phyloP scores from a whole-genome alignment of 2,329 filamentous ascomycete genomes.

The Stachybotrys elegans region DNA sequence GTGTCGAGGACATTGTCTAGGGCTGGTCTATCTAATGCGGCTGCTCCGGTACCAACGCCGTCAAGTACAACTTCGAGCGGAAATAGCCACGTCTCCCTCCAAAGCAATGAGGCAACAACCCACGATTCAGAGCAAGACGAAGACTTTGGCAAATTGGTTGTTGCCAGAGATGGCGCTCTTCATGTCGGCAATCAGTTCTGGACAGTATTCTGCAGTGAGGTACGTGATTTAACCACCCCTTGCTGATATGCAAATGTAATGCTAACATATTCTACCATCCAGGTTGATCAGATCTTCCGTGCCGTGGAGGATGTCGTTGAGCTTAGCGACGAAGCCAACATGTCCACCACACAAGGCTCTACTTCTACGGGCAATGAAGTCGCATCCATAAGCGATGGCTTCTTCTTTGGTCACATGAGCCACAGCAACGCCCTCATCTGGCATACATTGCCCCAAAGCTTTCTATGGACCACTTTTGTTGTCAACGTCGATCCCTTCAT shows the following conservation, averaged over 20 bases:
- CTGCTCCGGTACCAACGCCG: background rate
- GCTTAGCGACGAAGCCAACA: constrained; percentile 5
- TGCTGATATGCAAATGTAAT: accelerated
- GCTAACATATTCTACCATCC: constrained; percentile 1
- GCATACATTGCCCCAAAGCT: constrained; percentile 16
- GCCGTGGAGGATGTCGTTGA: constrained; percentile 20
- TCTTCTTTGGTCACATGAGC: no score
- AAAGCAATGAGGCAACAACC: background rate
- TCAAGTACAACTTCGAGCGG: background rate
- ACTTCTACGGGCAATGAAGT: no score
- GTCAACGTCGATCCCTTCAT: constrained; percentile 25
- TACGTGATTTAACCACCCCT: constrained; percentile 3
- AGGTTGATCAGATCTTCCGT: constrained; percentile 24
- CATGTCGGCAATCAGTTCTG: constrained; percentile 25
- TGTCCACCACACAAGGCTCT: no score
- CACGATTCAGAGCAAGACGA: constrained; percentile 13
- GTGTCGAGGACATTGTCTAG: background rate
- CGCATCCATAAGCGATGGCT: no score
- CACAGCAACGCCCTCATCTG: constrained; percentile 3
- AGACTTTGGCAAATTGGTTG: constrained; percentile 22
- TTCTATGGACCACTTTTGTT: constrained; percentile 23
- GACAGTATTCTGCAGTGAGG: constrained; percentile 25
- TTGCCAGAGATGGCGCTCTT: constrained; percentile 17
- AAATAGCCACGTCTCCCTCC: background rate
- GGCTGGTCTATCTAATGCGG: no score